Evolutionary conservation across 345 rosid species (phyloP), one percentile per base, ranked within the genome.

Genomic region (Combretum micranthum): DNA sequence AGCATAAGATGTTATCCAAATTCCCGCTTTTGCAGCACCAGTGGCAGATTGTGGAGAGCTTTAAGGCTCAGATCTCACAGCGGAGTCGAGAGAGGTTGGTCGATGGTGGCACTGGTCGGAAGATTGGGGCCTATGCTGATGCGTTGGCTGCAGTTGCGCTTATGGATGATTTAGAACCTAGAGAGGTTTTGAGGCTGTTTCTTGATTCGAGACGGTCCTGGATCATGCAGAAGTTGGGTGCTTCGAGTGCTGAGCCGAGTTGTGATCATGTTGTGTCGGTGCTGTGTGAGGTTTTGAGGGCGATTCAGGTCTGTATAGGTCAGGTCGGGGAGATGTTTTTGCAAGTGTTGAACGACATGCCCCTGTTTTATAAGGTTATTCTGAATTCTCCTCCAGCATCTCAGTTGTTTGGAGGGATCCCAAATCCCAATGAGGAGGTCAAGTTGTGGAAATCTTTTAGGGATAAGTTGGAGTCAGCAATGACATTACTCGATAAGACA

Each of bases 11-110:
- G 22, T 69, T 85, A 67, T 74, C 88, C 39, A 89, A 83, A 65
- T 93, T 87, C 56, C 97, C 99, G 17, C 69, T 93, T 12, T 65
- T 93, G 60, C 96, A 89, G 68, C 97, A 93, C 63, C 99, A 93
- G 70, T 93, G 95, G 87, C 96, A 85, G 87, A 89, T 90, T 49
- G 97, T 90, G 25, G 99, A 89, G 85, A 75, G 95, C 72, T 93
- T 93, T 55, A 89, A 90, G 71, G 72, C 75, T 47, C 99, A 93
- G 88, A 90, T 93, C 69, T 87, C 99, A 6, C 96, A 87, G 81
- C 80, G 95, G 66, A 79, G 95, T 44, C 95, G 77, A 18, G 99
- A 93, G 65, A 69, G 97, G 69, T 71, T 93, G 69, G 57, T 87
- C 53, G 97, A 87, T 78, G 74, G 76, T 1, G 95, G 69, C 11